Evolutionary conservation across 1,139 yeast genomes (phyloP), one percentile per base, ranked within the genome.

Genomic region (Hyphopichia pseudoburtonii): DNA sequence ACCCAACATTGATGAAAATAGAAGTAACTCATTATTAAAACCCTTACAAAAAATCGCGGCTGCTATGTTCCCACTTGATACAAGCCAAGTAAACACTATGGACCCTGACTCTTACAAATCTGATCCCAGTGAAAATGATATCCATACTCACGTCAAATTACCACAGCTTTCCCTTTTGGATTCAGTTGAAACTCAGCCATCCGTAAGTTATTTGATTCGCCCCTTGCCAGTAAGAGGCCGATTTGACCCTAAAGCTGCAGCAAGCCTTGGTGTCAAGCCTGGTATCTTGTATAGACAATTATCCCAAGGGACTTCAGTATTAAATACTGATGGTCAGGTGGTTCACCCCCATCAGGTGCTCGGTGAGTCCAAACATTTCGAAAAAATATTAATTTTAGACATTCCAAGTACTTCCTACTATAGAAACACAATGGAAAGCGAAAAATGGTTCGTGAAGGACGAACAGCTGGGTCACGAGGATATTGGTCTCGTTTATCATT

Each of bases 141-240:
- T 67, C n/a, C 76, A 70, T 33, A 65, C 73, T n/a, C 73, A 68
- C 38, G 70, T 69, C 3, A 41, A 43, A 27, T 52, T 67, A n/a
- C 72, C 72, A 0, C 35, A 46, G 8, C 61, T 63, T 1, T 30
- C 43, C 3, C 36, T 44, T 4, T 32, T 57, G 2, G 43, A 49
- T 2, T 51, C 53, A 3, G 37, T 46, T 3, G 25, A 32, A 10
- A 27, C 35, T 1, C 38, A 46, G 12, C 75, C 69, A 41, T 57
- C 76, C 1, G 53, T 64, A 23, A 81, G 78, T 45, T 90, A 85
- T 57, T 69, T 86, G 17, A 66, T 92, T 4, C 72, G 79, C 26
- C 75, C 87, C 32, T 66, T 76, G 27, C 82, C 94, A 0, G 66
- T 79, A 0, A 69, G 96, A 48, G 98, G 99, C 0, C 84, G 76